A percentile compares a stretch with the other conserved stretches of the same genome.
phyloP scores from a whole-genome alignment of 768 basidiomycete species.

The Macrolepiota albuminosa region DNA sequence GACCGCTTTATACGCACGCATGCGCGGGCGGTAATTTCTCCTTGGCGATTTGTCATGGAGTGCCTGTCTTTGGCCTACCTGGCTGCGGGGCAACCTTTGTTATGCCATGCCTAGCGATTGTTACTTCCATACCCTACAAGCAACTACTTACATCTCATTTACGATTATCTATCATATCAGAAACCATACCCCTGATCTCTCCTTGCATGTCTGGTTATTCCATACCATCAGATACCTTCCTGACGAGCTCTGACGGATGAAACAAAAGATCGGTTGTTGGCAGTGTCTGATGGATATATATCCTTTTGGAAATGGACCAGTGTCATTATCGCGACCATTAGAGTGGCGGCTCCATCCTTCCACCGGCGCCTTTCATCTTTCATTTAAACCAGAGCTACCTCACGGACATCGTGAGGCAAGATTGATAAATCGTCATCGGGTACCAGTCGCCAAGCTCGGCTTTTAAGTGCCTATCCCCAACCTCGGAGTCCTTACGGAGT shows the following conservation, averaged over 20 bases:
- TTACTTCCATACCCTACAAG: constrained; percentile 15
- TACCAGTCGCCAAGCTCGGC: not conserved
- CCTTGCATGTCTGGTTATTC: constrained; percentile 4
- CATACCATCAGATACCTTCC: constrained; percentile 1
- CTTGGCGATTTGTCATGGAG: constrained; percentile 2
- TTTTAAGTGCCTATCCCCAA: constrained; percentile 1
- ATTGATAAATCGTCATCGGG: constrained; percentile 12
- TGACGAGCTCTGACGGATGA: not conserved
- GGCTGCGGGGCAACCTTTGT: constrained; percentile 3
- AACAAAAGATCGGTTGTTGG: constrained; percentile 14
- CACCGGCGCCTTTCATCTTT: constrained; percentile 2
- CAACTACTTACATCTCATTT: constrained; percentile 13
- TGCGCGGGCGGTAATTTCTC: constrained; percentile 6
- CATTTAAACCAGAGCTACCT: constrained; percentile 17
- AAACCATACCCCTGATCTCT: constrained; percentile 9
- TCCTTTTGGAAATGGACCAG: constrained; percentile 8
- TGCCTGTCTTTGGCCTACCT: constrained; percentile 1
- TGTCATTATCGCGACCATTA: constrained; percentile 10
- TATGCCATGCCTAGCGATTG: constrained; percentile 9
- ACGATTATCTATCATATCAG: constrained; percentile 10
- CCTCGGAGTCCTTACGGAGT: not conserved
- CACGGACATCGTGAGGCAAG: constrained; percentile 22
- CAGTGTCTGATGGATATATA: constrained; percentile 9
- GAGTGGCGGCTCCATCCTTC: constrained; percentile 13
- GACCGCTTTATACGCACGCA: constrained; percentile 6